A percentile compares a stretch with the other conserved stretches of the same genome.
Evolutionary conservation across 2,329 filamentous ascomycete species (phyloP).

Genomic region (Incumbomyces lentus): DNA sequence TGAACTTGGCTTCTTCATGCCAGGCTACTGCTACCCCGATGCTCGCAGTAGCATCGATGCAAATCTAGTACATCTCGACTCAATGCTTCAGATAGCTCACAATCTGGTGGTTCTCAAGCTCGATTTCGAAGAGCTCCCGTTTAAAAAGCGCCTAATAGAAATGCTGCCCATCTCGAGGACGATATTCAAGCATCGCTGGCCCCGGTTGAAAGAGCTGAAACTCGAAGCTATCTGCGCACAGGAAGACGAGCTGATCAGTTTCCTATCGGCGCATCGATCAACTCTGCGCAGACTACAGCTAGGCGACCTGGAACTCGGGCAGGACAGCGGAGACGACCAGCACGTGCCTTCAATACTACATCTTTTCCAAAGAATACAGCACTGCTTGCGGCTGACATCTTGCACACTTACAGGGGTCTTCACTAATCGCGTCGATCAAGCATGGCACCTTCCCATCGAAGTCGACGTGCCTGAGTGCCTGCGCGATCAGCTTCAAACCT

Average conservation of each 20-base stretch:
- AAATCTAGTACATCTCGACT: not conserved
- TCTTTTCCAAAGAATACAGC: not conserved
- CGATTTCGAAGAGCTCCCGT: slow-evolving; percentile 7
- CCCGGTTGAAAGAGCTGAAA: not conserved
- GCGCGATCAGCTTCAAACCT: slow-evolving; percentile 1
- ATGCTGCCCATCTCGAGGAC: slow-evolving; percentile 4
- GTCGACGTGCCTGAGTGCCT: not conserved
- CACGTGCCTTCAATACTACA: not conserved
- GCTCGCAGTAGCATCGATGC: not conserved
- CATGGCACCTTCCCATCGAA: slow-evolving; percentile 6
- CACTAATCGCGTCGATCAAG: slow-evolving; percentile 5
- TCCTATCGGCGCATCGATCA: not conserved
- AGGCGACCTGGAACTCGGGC: slow-evolving; percentile 3
- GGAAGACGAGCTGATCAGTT: not conserved
- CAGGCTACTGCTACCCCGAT: not conserved
- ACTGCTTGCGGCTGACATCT: not conserved
- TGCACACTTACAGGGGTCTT: slow-evolving; percentile 6
- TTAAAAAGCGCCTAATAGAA: not conserved
- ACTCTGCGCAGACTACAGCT: not conserved
- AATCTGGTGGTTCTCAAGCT: not conserved
- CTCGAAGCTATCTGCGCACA: not conserved
- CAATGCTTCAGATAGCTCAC: not conserved
- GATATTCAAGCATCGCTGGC: slow-evolving; percentile 1
- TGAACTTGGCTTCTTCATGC: slow-evolving; percentile 2
- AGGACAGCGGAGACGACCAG: not conserved